These are phyloP conservation scores for Neurospora sp. DNA, from an alignment of 495 filamentous ascomycete genomes.

Conservation along the genomic window DNA sequence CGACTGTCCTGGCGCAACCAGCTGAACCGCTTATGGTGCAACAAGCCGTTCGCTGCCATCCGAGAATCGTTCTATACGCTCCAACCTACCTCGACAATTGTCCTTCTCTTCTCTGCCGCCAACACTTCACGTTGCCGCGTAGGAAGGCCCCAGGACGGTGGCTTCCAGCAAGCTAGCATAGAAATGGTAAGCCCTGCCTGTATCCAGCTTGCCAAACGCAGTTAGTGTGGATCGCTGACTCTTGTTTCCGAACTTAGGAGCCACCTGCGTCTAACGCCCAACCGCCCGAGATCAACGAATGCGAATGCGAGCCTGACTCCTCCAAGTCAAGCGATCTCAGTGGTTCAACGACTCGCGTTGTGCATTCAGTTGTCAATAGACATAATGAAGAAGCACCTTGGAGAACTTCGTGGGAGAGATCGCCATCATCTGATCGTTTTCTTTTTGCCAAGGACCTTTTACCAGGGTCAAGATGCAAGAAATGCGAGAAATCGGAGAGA, in stretches of 20 bases:
- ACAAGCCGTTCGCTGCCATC: too few species aligned
- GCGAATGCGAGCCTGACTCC: fast-evolving
- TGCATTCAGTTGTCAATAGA: too few species aligned
- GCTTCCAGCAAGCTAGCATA: background rate
- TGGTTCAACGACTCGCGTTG: too few species aligned
- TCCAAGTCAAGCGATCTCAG: background rate
- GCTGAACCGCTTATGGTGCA: too few species aligned
- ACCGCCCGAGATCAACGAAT: fast-evolving
- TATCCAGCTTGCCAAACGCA: background rate
- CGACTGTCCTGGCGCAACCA: too few species aligned
- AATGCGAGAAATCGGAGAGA: background rate
- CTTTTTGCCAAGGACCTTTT: background rate
- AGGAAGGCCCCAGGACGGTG: background rate
- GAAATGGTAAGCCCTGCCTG: background rate
- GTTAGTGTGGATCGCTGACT: background rate
- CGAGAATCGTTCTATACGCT: too few species aligned
- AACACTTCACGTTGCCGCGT: background rate
- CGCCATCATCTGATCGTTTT: background rate
- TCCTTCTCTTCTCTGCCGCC: too few species aligned
- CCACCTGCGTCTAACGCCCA: background rate
- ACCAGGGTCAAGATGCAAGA: background rate
- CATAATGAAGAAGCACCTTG: background rate
- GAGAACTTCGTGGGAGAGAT: background rate
- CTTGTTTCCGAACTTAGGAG: background rate
- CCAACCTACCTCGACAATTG: fast-evolving